A percentile compares a stretch with the other conserved stretches of the same genome.
Evolutionary conservation across 805 yeast genomes (phyloP).

Genomic region (Peterozyma xylosa): DNA sequence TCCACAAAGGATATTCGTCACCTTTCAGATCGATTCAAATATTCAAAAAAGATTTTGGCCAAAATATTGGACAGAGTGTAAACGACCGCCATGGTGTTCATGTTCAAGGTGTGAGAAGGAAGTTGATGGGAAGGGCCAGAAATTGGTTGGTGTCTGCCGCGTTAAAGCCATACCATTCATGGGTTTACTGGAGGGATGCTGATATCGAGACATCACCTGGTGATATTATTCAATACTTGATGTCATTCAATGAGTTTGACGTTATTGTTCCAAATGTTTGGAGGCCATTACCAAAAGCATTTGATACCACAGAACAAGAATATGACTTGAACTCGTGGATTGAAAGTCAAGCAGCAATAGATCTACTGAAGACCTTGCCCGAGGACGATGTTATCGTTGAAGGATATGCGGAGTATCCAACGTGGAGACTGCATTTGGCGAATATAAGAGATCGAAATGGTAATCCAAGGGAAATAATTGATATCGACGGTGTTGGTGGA

Average conservation of each 20-base stretch:
- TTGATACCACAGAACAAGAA: conserved; percentile 86
- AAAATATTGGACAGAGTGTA: conserved; percentile 78
- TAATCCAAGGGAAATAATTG: conserved; percentile 53
- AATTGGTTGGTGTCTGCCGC: conserved; percentile 76
- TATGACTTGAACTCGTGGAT: conserved; percentile 97
- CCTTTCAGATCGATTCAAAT: conserved; percentile 79
- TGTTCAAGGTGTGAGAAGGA: conserved; percentile 78
- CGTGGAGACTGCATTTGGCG: conserved; percentile 79
- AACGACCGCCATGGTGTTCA: conserved; percentile 79
- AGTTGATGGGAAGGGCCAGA: conserved; percentile 81
- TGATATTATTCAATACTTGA: conserved; percentile 62
- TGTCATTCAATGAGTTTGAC: conserved; percentile 54
- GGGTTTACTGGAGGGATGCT: conserved; percentile 91
- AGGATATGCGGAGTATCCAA: conserved; percentile 82
- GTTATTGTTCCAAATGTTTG: conserved; percentile 86
- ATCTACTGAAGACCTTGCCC: conserved; percentile 52
- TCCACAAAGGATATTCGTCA: conserved; percentile 49
- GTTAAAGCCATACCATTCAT: conserved; percentile 74
- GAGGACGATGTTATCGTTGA: conserved; percentile 87
- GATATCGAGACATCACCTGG: conserved; percentile 83
- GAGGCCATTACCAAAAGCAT: conserved; percentile 86
- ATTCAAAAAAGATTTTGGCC: conserved; percentile 78
- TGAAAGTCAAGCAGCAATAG: conserved; percentile 72
- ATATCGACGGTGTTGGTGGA: conserved; percentile 82
- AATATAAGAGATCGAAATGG: conserved; percentile 60